A percentile compares a stretch with the other conserved stretches of the same genome.
These are phyloP conservation scores for Torulaspora indica DNA, from an alignment of 805 yeast genomes.

Conservation along the genomic window DNA sequence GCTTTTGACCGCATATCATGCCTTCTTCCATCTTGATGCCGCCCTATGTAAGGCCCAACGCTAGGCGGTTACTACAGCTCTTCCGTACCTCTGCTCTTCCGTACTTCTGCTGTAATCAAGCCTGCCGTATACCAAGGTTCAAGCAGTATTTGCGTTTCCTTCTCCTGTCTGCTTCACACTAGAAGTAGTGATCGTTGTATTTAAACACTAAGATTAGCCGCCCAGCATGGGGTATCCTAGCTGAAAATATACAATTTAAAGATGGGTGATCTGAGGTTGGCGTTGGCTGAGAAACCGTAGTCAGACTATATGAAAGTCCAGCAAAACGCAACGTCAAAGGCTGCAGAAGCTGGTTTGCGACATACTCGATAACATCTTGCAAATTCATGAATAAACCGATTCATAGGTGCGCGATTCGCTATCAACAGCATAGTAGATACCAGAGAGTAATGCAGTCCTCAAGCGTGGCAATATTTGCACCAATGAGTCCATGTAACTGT, in stretches of 20 bases:
- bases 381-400: constrained; percentile 28
- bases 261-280: background rate
- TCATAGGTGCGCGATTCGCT: constrained; percentile 14
- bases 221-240: background rate
- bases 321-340: too few species aligned
- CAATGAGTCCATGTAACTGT: constrained; percentile 39
- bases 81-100: too few species aligned
- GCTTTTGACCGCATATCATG: too few species aligned
- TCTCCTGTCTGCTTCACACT: background rate
- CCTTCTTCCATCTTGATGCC: too few species aligned
- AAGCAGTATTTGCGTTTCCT: background rate
- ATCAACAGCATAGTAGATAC: constrained; percentile 39
- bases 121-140: background rate
- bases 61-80: too few species aligned
- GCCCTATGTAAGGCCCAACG: too few species aligned
- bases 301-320: too few species aligned
- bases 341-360: too few species aligned
- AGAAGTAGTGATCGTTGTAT: background rate
- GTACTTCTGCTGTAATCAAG: too few species aligned
- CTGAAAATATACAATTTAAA: background rate
- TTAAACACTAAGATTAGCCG: background rate
- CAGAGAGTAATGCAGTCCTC: constrained; percentile 37
- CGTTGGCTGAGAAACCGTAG: too few species aligned
- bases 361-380: too few species aligned
- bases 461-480: constrained; percentile 36